Evolutionary conservation across 352 stramenopile species (phyloP).

Genomic region (Blastocystis sp.): DNA sequence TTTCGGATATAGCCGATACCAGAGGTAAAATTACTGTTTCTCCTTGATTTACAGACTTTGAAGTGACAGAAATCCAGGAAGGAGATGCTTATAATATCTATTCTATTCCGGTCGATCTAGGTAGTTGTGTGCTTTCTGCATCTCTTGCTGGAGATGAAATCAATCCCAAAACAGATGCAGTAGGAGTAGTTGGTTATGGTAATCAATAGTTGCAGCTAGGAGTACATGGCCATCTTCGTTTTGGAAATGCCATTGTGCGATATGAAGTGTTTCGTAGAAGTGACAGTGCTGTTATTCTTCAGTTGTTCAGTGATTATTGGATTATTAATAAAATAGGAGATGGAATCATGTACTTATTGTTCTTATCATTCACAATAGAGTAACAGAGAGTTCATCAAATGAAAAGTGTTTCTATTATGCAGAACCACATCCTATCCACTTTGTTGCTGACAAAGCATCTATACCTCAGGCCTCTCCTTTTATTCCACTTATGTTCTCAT

Average conservation of each 20-base stretch:
- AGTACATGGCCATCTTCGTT: neutral
- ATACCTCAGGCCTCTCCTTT: neutral
- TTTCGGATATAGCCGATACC: slow-evolving; percentile 8
- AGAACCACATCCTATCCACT: slow-evolving; percentile 10
- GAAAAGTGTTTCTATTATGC: neutral
- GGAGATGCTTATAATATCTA: slow-evolving; percentile 10
- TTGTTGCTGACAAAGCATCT: neutral
- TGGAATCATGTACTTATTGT: neutral
- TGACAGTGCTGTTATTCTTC: slow-evolving; percentile 1
- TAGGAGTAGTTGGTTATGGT: neutral
- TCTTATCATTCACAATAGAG: neutral
- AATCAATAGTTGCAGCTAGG: neutral
- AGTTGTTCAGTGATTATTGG: slow-evolving; percentile 62
- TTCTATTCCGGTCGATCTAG: neutral
- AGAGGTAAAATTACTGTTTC: neutral
- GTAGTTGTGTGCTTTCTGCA: neutral
- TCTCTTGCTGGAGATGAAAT: neutral
- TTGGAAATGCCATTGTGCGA: neutral
- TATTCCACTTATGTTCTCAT: slow-evolving; percentile 3
- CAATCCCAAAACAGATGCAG: neutral
- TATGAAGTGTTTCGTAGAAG: neutral
- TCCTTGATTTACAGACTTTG: slow-evolving; percentile 3
- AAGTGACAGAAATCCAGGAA: neutral
- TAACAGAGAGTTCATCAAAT: neutral
- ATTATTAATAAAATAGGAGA: slow-evolving; percentile 41